These are phyloP conservation scores for Calonectria ilicicola DNA, from an alignment of 2,329 filamentous ascomycete genomes.

Conservation along the genomic window DNA sequence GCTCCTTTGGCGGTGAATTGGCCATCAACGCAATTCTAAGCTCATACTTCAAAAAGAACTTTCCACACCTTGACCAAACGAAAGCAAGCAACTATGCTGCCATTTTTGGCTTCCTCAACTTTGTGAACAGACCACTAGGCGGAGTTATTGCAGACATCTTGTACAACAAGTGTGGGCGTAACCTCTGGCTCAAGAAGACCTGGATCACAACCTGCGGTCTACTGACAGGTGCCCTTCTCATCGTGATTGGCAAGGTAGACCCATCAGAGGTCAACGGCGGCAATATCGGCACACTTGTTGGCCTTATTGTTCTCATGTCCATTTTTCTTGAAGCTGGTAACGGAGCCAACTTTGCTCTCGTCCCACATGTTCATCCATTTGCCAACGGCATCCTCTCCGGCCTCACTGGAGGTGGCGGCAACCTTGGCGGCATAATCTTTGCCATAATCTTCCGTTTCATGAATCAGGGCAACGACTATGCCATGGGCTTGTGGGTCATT, in stretches of 20 bases:
- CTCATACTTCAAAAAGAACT: slow-evolving; percentile 70
- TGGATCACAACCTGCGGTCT: slow-evolving; percentile 70
- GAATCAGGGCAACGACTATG: slow-evolving; percentile 72
- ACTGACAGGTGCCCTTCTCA: slow-evolving; percentile 68
- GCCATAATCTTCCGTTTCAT: slow-evolving; percentile 85
- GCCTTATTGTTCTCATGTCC: slow-evolving; percentile 80
- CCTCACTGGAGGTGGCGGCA: slow-evolving; percentile 82
- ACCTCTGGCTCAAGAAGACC: slow-evolving; percentile 50
- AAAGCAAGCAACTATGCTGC: slow-evolving; percentile 71
- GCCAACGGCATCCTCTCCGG: slow-evolving; percentile 86
- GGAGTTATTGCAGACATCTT: slow-evolving; percentile 67
- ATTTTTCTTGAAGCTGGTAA: slow-evolving; percentile 89
- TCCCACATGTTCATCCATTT: slow-evolving; percentile 86
- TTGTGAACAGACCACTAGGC: slow-evolving; percentile 74
- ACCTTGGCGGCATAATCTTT: slow-evolving; percentile 87
- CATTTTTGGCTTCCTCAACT: slow-evolving; percentile 82
- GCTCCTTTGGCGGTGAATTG: slow-evolving; percentile 73
- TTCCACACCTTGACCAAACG: slow-evolving; percentile 68
- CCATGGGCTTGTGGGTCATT: slow-evolving; percentile 82
- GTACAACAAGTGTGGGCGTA: slow-evolving; percentile 54
- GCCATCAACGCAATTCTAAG: slow-evolving; percentile 72
- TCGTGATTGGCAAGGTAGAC: slow-evolving; percentile 74
- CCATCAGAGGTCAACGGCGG: slow-evolving; percentile 62
- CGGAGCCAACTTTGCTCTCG: slow-evolving; percentile 86
- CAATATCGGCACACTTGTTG: slow-evolving; percentile 72